These are phyloP conservation scores for Saturnispora gosingensis DNA, from an alignment of 805 yeast species.

Conservation along the genomic window DNA sequence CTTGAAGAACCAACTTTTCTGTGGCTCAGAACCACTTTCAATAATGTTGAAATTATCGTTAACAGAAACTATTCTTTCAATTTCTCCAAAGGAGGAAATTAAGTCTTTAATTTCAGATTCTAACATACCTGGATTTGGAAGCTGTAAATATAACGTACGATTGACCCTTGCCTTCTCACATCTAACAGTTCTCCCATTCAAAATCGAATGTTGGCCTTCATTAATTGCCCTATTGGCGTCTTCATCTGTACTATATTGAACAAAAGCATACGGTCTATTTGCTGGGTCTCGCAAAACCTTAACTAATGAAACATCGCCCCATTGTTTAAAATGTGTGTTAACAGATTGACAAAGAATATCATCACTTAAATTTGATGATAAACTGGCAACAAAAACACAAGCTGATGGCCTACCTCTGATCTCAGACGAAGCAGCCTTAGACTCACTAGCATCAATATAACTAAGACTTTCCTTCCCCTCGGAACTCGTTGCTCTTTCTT, in stretches of 20 bases:
- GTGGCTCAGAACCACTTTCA: constrained; percentile 12
- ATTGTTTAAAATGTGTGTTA: constrained; percentile 54
- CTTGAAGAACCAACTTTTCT: constrained; percentile 56
- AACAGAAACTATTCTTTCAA: constrained; percentile 53
- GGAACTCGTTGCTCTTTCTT: constrained; percentile 4
- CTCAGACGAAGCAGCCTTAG: constrained; percentile 14
- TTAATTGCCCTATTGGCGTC: constrained; percentile 63
- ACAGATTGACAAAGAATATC: constrained; percentile 66
- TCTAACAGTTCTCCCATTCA: constrained; percentile 70
- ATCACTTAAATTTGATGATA: constrained; percentile 56
- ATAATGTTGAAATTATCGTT: constrained; percentile 25
- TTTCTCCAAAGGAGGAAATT: constrained; percentile 56
- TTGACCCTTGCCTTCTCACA: constrained; percentile 91
- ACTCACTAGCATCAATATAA: constrained; percentile 6
- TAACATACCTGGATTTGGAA: constrained; percentile 24
- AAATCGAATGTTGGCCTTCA: constrained; percentile 56
- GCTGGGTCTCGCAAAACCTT: constrained; percentile 77
- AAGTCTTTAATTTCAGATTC: constrained; percentile 29
- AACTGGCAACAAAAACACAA: constrained; percentile 85
- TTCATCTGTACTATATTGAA: constrained; percentile 64
- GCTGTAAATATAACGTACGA: constrained; percentile 60
- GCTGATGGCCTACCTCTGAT: constrained; percentile 63
- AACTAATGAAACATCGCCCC: constrained; percentile 64
- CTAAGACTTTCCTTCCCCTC: background rate
- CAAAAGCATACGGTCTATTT: constrained; percentile 87